Evolutionary conservation across 2,329 filamentous ascomycete species (phyloP).

Genomic region (Alternaria angustiovoidea): DNA sequence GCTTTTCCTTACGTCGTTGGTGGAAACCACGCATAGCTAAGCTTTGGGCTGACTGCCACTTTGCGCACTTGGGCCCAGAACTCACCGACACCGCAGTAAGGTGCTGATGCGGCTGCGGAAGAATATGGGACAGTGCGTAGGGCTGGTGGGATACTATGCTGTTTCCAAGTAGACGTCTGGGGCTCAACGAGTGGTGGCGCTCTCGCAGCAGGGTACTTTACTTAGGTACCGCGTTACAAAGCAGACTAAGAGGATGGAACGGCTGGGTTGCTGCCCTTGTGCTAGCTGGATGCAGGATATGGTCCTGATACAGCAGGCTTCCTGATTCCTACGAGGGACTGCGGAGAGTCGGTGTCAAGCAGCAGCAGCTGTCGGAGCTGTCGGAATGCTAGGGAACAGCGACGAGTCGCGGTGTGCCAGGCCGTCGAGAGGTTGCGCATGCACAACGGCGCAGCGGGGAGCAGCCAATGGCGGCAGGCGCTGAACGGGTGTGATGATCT

Average conservation of each 20-base stretch:
- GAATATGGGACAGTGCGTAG: slow-evolving; percentile 39
- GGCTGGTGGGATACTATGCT: slow-evolving; percentile 34
- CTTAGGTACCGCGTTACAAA: slow-evolving; percentile 30
- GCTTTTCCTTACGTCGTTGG: background rate
- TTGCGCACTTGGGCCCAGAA: slow-evolving; percentile 23
- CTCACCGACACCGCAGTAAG: slow-evolving; percentile 38
- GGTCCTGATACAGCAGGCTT: slow-evolving; percentile 31
- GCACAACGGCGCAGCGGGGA: slow-evolving; percentile 28
- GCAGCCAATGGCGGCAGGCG: slow-evolving; percentile 22
- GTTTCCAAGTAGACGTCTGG: slow-evolving; percentile 14
- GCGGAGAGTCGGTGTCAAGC: background rate
- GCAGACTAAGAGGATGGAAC: slow-evolving; percentile 24
- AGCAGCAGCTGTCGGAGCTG: slow-evolving; percentile 5
- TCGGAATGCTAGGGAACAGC: background rate
- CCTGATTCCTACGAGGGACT: slow-evolving; percentile 16
- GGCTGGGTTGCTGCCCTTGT: slow-evolving; percentile 5
- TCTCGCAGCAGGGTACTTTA: slow-evolving; percentile 20
- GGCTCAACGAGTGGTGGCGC: slow-evolving; percentile 24
- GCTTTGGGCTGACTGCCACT: slow-evolving; percentile 35
- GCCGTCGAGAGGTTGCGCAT: slow-evolving; percentile 29
- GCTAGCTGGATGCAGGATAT: slow-evolving; percentile 36
- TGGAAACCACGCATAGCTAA: slow-evolving; percentile 22
- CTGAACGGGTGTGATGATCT: slow-evolving; percentile 16
- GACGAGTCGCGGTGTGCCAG: background rate
- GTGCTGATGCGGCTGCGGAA: slow-evolving; percentile 42